phyloP scores from a whole-genome alignment of 768 basidiomycete species.

The Termitomyces sp. region DNA sequence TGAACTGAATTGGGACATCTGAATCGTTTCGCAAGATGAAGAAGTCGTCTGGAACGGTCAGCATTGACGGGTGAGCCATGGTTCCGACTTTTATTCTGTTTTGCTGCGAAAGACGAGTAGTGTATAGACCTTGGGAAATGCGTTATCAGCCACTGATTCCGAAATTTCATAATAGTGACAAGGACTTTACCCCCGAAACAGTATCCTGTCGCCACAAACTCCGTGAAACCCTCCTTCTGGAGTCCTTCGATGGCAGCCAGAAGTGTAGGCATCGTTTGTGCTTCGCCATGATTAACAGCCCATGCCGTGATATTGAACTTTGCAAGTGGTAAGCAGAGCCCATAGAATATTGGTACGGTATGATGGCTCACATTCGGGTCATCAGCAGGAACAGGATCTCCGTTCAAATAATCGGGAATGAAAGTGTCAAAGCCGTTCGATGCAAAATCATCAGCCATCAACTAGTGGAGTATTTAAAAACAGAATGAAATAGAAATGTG shows the following conservation, averaged over 20 bases:
- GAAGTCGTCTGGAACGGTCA: slow-evolving; percentile 28
- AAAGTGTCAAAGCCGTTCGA: slow-evolving; percentile 16
- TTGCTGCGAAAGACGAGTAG: slow-evolving; percentile 24
- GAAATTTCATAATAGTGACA: too few relatives aligned
- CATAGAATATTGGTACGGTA: background rate
- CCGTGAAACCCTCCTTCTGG: slow-evolving; percentile 26
- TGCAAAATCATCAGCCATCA: slow-evolving; percentile 17
- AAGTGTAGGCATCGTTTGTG: slow-evolving; percentile 23
- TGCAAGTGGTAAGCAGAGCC: too few relatives aligned
- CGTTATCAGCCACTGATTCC: background rate
- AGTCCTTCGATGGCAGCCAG: slow-evolving; percentile 27
- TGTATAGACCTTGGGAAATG: slow-evolving; percentile 18
- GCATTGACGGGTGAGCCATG: slow-evolving; percentile 28
- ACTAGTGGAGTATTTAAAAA: background rate
- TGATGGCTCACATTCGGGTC: slow-evolving; percentile 8
- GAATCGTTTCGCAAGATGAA: slow-evolving; percentile 13
- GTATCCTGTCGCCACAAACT: slow-evolving; percentile 29
- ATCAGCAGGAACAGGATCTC: slow-evolving; percentile 12
- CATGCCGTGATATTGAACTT: slow-evolving; percentile 22
- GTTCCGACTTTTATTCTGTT: slow-evolving; percentile 22
- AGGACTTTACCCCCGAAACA: slow-evolving; percentile 23
- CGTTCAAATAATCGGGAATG: slow-evolving; percentile 14
- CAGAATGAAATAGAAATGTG: background rate
- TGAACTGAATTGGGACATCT: slow-evolving; percentile 12
- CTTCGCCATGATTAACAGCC: slow-evolving; percentile 24